Percentiles rank a stretch among this genome's conserved stretches.
phyloP scores from a whole-genome alignment of 257 asterid species.

The Plantago elongata region DNA sequence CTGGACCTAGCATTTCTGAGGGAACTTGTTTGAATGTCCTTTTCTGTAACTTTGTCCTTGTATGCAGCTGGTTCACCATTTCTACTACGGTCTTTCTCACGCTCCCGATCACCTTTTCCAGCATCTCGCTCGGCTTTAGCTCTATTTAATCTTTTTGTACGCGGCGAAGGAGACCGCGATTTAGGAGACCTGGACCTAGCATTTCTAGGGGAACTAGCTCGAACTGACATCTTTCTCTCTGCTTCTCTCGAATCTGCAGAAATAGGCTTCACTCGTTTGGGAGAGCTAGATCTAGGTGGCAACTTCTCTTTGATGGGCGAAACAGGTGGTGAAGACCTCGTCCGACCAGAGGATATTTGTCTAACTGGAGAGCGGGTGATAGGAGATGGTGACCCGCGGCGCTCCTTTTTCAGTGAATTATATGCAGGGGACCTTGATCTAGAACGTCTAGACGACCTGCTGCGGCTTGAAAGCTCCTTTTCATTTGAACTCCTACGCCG shows the following conservation, averaged over 20 bases:
- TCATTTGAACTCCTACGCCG: slow-evolving; percentile 45
- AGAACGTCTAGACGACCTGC: slow-evolving; percentile 43
- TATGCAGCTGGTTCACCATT: slow-evolving; percentile 37
- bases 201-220: neutral
- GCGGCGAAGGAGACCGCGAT: slow-evolving; percentile 60
- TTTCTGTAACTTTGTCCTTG: slow-evolving; percentile 47
- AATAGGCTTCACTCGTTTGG: slow-evolving; percentile 23
- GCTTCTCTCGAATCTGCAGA: too few species aligned
- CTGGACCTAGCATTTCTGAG: slow-evolving; percentile 19
- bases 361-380: neutral
- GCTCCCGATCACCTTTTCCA: slow-evolving; percentile 45
- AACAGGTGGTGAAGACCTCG: slow-evolving; percentile 37
- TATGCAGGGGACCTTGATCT: slow-evolving; percentile 45
- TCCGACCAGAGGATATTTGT: slow-evolving; percentile 26
- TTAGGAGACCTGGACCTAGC: slow-evolving; percentile 35
- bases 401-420: slow-evolving; percentile 38
- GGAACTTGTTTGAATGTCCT: slow-evolving; percentile 16
- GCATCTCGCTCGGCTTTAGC: slow-evolving; percentile 52
- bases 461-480: slow-evolving; percentile 29
- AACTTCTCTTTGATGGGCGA: too few species aligned
- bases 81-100: slow-evolving; percentile 40
- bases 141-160: slow-evolving; percentile 60
- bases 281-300: slow-evolving; percentile 35
- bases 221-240: slow-evolving; percentile 14
- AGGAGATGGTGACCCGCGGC: too few species aligned